Evolutionary conservation across 257 asterid genomes (phyloP), one percentile per base, ranked within the genome.

Genomic region (Craterostigma plantagineum): DNA sequence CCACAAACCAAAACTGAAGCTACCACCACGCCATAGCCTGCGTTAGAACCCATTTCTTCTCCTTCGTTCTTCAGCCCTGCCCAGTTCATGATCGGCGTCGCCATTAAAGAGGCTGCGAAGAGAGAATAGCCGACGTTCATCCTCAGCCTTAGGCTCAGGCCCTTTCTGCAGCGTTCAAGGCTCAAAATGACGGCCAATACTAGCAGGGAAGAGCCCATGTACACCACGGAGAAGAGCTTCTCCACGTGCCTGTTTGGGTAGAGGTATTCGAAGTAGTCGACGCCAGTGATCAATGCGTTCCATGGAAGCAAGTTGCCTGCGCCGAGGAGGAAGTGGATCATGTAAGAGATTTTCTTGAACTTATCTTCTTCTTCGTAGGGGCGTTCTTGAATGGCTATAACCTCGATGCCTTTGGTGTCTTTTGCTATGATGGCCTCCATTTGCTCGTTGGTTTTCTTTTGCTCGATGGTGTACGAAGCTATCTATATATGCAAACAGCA

Each of bases 281-380:
- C 67, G 0, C 79, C 92, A 0, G 91, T 72, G 56, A 82, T 78
- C 4, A 78, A 42, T 12, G 92, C 81, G 36, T 82, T 82, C 94
- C 94, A 82, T 0, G 92, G 92, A 11, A 82, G 67, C 61, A 82
- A 56, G 52, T 68, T 78, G 10, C 94, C 94, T 1, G 92, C 90
- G 9, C 94, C 92, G 1, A 82, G 91, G 13, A 82, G 49, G 68
- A 82, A 78, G 50, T 78, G 85, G 51, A 82, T 60, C 16, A 70
- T 57, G 27, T 82, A 82, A 33, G 80, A 79, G n/a, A 72, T 23
- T 46, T 64, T 23, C 30, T 23, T 23, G 30, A 2, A 6, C 30
- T 23, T 23, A 23, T 23, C 30, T 23, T 23, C 30, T 23, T 23
- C n/a, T n/a, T n/a, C n/a, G n/a, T n/a, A n/a, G n/a, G n/a, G n/a